Conservation (phyloP, 2,329 filamentous ascomycete species). For the Monilinia laxa region DNA sequence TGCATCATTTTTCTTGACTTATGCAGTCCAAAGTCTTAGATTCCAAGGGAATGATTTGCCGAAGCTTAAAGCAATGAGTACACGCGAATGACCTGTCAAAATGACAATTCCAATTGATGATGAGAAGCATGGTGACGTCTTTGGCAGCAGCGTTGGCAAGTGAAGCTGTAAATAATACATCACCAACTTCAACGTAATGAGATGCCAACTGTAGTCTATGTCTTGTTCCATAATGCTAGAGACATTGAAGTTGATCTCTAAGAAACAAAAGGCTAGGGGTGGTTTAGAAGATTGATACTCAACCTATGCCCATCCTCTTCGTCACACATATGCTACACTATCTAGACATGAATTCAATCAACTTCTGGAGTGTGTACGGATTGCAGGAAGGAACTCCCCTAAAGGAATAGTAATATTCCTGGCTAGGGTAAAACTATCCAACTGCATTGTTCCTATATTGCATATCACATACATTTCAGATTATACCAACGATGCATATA, state of each 20-base stretch:
- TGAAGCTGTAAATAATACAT: constrained; percentile 20
- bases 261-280: constrained; percentile 44
- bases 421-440: constrained; percentile 43
- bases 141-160: constrained; percentile 13
- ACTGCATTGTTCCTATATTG: neutral
- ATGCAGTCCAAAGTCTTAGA: neutral
- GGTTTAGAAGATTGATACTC: constrained; percentile 55
- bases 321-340: constrained; percentile 60
- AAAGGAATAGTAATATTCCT: constrained; percentile 51
- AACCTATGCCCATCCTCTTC: constrained; percentile 56
- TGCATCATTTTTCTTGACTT: neutral
- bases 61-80: neutral
- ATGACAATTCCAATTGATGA: constrained; percentile 25
- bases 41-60: neutral
- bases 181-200: constrained; percentile 31
- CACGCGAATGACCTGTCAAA: neutral
- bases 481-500: constrained; percentile 23
- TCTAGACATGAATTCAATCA: constrained; percentile 58
- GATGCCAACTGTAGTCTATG: constrained; percentile 42
- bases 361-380: constrained; percentile 52
- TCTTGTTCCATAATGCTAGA: constrained; percentile 40
- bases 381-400: constrained; percentile 50
- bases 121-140: constrained; percentile 26
- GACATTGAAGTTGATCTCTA: constrained; percentile 33
- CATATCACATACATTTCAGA: neutral